Conservation (phyloP, 2,329 filamentous ascomycete genomes). For the Xylaria sp. region DNA sequence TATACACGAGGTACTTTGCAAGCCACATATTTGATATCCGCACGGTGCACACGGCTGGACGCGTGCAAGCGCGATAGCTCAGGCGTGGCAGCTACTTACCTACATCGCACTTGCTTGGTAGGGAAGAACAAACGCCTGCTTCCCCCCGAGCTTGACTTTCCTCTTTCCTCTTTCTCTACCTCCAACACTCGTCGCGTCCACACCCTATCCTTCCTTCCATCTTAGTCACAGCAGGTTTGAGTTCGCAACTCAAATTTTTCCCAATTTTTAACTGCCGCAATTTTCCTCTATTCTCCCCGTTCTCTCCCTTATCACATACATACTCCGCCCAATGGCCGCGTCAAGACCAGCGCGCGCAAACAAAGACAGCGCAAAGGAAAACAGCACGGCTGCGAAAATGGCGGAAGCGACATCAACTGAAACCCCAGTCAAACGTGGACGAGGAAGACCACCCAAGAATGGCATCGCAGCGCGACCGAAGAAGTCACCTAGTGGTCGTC, state of each 20-base stretch:
- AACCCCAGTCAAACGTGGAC: conserved; percentile 44
- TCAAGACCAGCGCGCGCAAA: conserved; percentile 31
- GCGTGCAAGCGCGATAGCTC: too few species aligned
- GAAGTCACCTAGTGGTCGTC: conserved; percentile 50
- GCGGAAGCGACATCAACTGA: conserved; percentile 21
- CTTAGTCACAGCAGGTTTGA: background rate
- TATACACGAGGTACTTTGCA: too few species aligned
- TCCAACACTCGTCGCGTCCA: too few species aligned
- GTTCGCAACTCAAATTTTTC: background rate
- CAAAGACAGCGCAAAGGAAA: conserved; percentile 35
- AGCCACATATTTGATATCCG: too few species aligned
- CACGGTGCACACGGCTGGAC: too few species aligned
- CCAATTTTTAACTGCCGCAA: too few species aligned
- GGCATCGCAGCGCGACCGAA: conserved; percentile 42
- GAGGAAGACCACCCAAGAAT: conserved; percentile 48
- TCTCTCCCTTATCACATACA: conserved; percentile 1
- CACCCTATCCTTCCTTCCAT: background rate
- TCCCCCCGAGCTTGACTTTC: background rate
- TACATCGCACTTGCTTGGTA: too few species aligned
- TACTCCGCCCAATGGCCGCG: conserved; percentile 36
- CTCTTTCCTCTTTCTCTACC: too few species aligned
- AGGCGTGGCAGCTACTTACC: too few species aligned
- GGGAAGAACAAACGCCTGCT: too few species aligned
- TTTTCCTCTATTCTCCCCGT: background rate
- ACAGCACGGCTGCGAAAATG: conserved; percentile 21